phyloP scores from a whole-genome alignment of 179 eudicot species.

The Vitellaria paradoxa region DNA sequence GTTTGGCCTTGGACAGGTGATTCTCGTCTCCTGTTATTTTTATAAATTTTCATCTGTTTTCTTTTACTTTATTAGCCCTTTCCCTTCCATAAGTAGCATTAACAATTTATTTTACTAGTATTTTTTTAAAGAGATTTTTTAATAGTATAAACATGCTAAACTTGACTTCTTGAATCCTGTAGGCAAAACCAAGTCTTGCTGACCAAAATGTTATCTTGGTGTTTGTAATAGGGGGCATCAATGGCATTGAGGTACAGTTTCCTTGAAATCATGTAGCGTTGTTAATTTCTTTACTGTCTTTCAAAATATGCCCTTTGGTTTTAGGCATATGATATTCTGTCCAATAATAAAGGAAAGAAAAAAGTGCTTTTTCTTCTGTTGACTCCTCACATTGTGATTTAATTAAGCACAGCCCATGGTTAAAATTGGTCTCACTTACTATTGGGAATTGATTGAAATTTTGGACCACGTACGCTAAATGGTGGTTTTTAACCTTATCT shows the following conservation, averaged over 20 bases:
- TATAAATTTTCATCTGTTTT: neutral
- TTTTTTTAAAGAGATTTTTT: neutral
- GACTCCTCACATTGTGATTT: neutral
- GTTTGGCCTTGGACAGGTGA: conserved; percentile 96
- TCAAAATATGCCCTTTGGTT: neutral
- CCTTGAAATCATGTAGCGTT: neutral
- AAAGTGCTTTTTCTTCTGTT: no score
- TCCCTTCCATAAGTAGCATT: neutral
- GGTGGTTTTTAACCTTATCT: neutral
- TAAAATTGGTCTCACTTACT: neutral
- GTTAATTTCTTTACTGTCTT: neutral
- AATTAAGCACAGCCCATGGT: neutral
- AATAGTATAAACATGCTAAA: conserved; percentile 15
- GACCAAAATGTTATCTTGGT: conserved; percentile 85
- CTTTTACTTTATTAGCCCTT: neutral
- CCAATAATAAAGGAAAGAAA: neutral
- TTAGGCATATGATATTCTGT: neutral
- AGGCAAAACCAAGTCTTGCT: conserved; percentile 89
- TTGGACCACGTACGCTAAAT: neutral
- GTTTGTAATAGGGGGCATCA: conserved; percentile 87
- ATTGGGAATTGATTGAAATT: neutral
- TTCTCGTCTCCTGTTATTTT: neutral
- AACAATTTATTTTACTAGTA: neutral
- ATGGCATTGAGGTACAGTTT: conserved; percentile 68
- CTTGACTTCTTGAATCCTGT: conserved; percentile 27